phyloP scores from a whole-genome alignment of 2,329 filamentous ascomycete species.

The Alternaria arborescens region DNA sequence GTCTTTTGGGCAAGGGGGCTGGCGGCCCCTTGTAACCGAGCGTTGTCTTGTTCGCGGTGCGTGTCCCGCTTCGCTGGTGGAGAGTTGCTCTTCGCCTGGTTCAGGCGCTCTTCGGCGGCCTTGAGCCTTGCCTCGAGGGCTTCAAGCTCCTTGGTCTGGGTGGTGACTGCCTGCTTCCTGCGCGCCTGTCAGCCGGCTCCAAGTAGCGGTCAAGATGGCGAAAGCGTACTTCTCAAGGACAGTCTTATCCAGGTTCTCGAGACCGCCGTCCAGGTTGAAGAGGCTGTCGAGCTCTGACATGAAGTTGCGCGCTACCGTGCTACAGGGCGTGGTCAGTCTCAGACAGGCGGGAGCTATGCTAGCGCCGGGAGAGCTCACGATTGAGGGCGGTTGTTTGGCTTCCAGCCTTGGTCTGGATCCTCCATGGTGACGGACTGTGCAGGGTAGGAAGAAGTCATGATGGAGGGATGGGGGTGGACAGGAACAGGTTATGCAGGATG shows the following conservation, averaged over 20 bases:
- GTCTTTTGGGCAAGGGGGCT: conserved; percentile 33
- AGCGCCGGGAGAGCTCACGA: conserved; percentile 68
- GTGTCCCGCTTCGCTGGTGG: conserved; percentile 43
- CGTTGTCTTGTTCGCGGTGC: conserved; percentile 37
- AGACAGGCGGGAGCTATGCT: conserved; percentile 26
- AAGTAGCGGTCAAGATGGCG: background rate
- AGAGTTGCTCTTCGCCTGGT: conserved; percentile 44
- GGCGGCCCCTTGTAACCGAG: conserved; percentile 41
- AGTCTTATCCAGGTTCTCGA: conserved; percentile 76
- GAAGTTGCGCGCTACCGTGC: conserved; percentile 87
- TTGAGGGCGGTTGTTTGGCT: conserved; percentile 81
- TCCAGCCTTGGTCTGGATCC: conserved; percentile 76
- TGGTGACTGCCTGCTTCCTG: conserved; percentile 81
- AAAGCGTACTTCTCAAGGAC: conserved; percentile 82
- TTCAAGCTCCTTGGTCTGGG: conserved; percentile 81
- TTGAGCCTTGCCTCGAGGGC: conserved; percentile 83
- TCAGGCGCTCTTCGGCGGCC: conserved; percentile 82
- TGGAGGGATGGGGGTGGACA: conserved; percentile 9
- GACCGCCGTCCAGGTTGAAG: conserved; percentile 83
- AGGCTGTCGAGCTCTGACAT: conserved; percentile 86
- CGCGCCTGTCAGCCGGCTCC: conserved; percentile 17
- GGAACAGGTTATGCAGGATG: conserved; percentile 8
- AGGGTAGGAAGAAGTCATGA: conserved; percentile 22
- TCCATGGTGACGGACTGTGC: conserved; percentile 36
- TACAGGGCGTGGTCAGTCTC: conserved; percentile 55